A percentile compares a stretch with the other conserved stretches of the same genome.
Evolutionary conservation across 2,329 filamentous ascomycete genomes (phyloP).

Genomic region (Fusarium vanettenii): DNA sequence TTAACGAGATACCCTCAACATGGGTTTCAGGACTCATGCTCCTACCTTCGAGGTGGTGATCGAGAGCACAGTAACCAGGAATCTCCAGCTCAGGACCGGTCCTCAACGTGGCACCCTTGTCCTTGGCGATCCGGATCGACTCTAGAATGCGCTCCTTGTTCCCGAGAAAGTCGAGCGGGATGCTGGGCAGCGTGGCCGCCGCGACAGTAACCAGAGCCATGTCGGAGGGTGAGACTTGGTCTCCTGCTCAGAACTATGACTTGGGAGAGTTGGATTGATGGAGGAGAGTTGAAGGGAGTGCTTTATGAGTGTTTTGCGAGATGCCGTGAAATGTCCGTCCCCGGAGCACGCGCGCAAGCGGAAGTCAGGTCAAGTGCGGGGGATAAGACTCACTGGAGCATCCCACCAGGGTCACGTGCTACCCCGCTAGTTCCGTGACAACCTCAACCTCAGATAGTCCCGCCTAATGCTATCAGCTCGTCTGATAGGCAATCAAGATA

Average conservation of each 20-base stretch:
- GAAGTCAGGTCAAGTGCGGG: neutral
- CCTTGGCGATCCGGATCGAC: neutral
- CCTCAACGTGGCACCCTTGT: neutral
- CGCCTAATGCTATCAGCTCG: neutral
- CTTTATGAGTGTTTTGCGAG: neutral
- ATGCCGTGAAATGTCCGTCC: neutral
- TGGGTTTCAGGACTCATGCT: neutral
- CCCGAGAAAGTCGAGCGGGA: constrained; percentile 66
- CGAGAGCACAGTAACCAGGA: neutral
- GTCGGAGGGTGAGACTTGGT: neutral
- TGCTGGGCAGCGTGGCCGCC: constrained; percentile 49
- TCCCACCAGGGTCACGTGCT: neutral
- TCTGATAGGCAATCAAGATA: neutral
- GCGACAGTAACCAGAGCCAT: constrained; percentile 46
- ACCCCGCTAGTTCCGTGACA: neutral
- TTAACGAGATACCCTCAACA: neutral
- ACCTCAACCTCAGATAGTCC: neutral
- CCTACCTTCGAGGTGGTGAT: neutral
- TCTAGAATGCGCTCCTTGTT: neutral
- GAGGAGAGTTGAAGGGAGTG: neutral
- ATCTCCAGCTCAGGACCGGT: neutral
- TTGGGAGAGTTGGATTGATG: neutral
- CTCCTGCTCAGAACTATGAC: neutral
- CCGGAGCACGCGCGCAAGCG: neutral
- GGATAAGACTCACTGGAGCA: neutral